Evolutionary conservation across 2,329 filamentous ascomycete genomes (phyloP).

Genomic region (Ascochyta rabiei): DNA sequence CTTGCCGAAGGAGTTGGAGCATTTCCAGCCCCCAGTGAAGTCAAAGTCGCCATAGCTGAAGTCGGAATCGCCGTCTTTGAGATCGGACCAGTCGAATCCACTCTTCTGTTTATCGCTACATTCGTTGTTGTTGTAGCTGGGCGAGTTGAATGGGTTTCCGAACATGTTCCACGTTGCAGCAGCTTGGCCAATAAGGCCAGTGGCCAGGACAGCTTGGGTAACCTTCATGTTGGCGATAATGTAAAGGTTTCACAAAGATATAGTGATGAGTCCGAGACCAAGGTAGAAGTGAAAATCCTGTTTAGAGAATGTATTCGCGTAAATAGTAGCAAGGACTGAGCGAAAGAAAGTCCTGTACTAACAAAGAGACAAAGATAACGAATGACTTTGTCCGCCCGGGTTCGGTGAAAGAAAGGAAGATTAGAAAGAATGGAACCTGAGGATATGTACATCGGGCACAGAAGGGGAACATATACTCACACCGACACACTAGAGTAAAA

Average conservation of each 20-base stretch:
- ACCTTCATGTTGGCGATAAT: slow-evolving; percentile 49
- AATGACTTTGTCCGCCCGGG: slow-evolving; percentile 44
- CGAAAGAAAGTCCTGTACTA: slow-evolving; percentile 31
- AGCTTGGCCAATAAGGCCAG: slow-evolving; percentile 55
- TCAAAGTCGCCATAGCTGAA: slow-evolving; percentile 71
- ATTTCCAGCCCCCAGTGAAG: slow-evolving; percentile 69
- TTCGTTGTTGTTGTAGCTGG: slow-evolving; percentile 75
- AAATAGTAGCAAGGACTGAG: slow-evolving; percentile 27
- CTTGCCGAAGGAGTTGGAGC: slow-evolving; percentile 66
- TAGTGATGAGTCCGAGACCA: slow-evolving; percentile 18
- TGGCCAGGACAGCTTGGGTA: slow-evolving; percentile 52
- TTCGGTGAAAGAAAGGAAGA: slow-evolving; percentile 15
- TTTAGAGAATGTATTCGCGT: slow-evolving; percentile 30
- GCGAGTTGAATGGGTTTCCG: slow-evolving; percentile 66
- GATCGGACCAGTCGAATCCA: slow-evolving; percentile 75
- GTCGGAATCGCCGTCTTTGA: slow-evolving; percentile 59
- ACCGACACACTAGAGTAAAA: slow-evolving; percentile 21
- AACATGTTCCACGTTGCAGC: slow-evolving; percentile 58
- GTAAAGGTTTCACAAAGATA: neutral
- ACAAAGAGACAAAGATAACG: slow-evolving; percentile 47
- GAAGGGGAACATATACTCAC: slow-evolving; percentile 35
- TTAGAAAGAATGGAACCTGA: slow-evolving; percentile 17
- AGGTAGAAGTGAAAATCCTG: slow-evolving; percentile 20
- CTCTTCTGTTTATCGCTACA: slow-evolving; percentile 72
- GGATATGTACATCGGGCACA: slow-evolving; percentile 24